Base-by-base conservation (phyloP, 1,139 yeast species). In the Saccharomyces pastorianus region DNA sequence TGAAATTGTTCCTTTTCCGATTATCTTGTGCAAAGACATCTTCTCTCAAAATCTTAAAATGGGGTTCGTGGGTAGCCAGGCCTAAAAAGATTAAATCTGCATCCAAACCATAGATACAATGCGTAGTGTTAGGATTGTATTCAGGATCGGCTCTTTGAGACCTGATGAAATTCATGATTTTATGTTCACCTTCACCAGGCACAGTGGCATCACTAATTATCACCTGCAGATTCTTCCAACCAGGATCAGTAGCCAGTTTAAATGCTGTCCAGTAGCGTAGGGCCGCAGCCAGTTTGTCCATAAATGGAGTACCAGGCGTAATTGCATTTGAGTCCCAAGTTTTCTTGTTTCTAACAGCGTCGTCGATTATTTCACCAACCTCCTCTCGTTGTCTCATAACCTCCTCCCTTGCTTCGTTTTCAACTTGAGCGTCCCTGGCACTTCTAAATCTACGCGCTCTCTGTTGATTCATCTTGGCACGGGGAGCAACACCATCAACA, bases 111-210 rank as follows among this genome's bases (percentile, higher is more conserved):
- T 95, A 95, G 56, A 95, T 83, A 72, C 97, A 90, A 71, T 95
- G 99, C 48, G 88, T 82, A 1, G 91, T 85, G 70, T 95, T 93
- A 42, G 96, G 93, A 64, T 88, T 80, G 70, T 91, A 90, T 66
- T 81, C 88, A 0, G 93, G 86, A 64, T 88, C 91, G 50, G 90
- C 83, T 68, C 96, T 81, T 71, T 88, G 89, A 51, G 85, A 79
- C 64, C 99, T 82, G 62, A 95, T 88, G 66, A 86, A 90, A 61
- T 87, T 88, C 99, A 93, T 95, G 63, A 93, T 85, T 70, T 93
- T 93, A 75, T 93, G 99, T 72, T 93, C 99, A 67, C 99, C 99
- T 76, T 93, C 99, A 56, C 99, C 99, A 0, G 99, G 99, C 13
- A 91, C 98, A 31, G 95, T 93, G 51, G 96, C 96, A 63, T 95